A percentile compares a stretch with the other conserved stretches of the same genome.
phyloP scores from a whole-genome alignment of 129 eudicot species.

The Saussurea involucrata region DNA sequence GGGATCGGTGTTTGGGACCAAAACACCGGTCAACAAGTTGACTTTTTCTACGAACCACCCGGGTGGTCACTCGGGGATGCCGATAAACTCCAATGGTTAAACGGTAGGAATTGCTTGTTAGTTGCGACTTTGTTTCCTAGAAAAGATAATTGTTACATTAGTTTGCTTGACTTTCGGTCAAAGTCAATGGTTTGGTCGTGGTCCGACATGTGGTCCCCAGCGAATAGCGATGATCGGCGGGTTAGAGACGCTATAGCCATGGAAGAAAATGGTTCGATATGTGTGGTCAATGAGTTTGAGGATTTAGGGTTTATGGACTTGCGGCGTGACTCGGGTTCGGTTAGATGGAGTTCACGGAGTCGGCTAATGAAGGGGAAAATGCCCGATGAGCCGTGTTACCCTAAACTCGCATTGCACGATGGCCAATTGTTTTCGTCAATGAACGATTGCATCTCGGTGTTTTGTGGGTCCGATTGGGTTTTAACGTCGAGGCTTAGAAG shows the following conservation, averaged over 20 bases:
- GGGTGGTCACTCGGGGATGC: conserved; percentile 98
- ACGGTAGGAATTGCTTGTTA: conserved; percentile 70
- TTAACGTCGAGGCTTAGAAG: conserved; percentile 73
- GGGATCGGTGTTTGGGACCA: conserved; percentile 97
- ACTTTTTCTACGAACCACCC: conserved; percentile 76
- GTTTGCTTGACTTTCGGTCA: conserved; percentile 80
- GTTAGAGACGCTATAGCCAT: conserved; percentile 86
- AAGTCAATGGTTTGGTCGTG: conserved; percentile 91
- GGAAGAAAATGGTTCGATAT: conserved; percentile 68
- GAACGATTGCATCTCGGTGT: conserved; percentile 85
- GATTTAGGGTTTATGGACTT: conserved; percentile 95
- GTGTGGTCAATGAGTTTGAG: conserved; percentile 86
- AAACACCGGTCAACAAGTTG: conserved; percentile 77
- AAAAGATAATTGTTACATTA: conserved; percentile 88
- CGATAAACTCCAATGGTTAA: conserved; percentile 82
- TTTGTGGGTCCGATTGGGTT: conserved; percentile 92
- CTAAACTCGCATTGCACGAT: conserved; percentile 75
- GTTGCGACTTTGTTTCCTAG: conserved; percentile 91
- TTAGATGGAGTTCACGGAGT: conserved; percentile 93
- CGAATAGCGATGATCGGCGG: conserved; percentile 46
- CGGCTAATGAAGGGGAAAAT: conserved; percentile 69
- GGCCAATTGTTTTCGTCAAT: conserved; percentile 81
- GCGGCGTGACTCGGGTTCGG: conserved; percentile 52
- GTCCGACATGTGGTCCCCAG: conserved; percentile 60
- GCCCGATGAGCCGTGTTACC: conserved; percentile 86